Base-by-base conservation (phyloP, 495 filamentous ascomycete species). In the Sabuloglossum arenarium region DNA sequence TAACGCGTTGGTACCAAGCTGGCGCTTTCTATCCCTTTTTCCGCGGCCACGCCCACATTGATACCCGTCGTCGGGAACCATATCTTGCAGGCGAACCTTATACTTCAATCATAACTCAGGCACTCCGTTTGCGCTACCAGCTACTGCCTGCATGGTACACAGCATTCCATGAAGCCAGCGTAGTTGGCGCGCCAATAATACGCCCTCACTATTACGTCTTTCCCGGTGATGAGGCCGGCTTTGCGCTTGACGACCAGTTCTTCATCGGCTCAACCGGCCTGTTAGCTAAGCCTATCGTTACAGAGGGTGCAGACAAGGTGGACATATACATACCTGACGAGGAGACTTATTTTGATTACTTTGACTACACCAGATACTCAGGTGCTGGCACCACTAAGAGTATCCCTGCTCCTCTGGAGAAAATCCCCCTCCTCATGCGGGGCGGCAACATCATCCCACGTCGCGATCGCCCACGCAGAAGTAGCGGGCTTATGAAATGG, bases 11-110 rank as follows among this genome's bases (percentile, higher is more conserved):
- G 91, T 98, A 94, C 68, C 91, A 98, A 67, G 79, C 88, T 39
- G 93, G 91, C 55, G 86, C 86, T 42, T 98, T 94, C 79, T 97
- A 97, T 66, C 91, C 91, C 23, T 98, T 97, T 75, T 94, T 96
- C 83, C 84, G 91, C 42, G 91, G 77, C n/a, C 91, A 98, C 63
- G 91, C 91, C 19, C 91, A 98, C 66, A 96, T 96, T 59, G 91
- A 97, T 63, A 83, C 90, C 50, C 85, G 91, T 25, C 82, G 91
- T 12, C 81, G 91, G 37, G 91, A 98, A 72, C 91, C 93, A 4
- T 97, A 96, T 65, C 72, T 98, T 31, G 75, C 79, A 21, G 84
- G 84, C 42, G 82, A 90, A 59, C 90, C 89, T 0, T 86, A 94
- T 67, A 83, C 78, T 25, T 74, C 76, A 32, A 94, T 94, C 64